Conservation (phyloP, 805 yeast species). For the Lipomyces orientalis region DNA sequence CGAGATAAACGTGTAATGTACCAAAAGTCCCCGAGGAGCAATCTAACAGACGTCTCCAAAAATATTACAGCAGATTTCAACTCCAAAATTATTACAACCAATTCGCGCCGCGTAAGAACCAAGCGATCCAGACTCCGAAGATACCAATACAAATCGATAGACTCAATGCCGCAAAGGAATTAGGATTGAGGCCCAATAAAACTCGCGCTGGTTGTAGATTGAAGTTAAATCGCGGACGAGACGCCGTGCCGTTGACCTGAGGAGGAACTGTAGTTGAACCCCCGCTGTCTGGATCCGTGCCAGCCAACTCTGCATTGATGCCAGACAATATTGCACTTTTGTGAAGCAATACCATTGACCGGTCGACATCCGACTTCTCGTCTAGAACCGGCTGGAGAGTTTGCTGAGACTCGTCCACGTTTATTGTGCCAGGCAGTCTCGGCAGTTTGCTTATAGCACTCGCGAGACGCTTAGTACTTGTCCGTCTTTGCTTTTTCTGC, state of each 20-base stretch:
- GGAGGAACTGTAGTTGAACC: neutral
- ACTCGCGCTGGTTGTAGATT: neutral
- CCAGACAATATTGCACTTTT: slow-evolving; percentile 14
- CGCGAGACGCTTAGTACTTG: slow-evolving; percentile 6
- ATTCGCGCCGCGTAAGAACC: slow-evolving; percentile 27
- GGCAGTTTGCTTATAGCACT: neutral
- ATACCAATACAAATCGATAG: slow-evolving; percentile 32
- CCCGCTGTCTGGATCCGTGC: neutral
- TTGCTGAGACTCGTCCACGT: neutral
- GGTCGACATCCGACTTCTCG: slow-evolving; percentile 11
- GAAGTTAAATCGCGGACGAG: slow-evolving; percentile 14
- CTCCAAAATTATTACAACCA: neutral
- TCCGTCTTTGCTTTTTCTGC: slow-evolving; percentile 7
- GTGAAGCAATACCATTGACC: slow-evolving; percentile 17
- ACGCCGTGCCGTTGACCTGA: slow-evolving; percentile 15
- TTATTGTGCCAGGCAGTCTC: neutral
- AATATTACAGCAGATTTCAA: neutral
- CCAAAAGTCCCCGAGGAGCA: neutral
- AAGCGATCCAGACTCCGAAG: slow-evolving; percentile 32
- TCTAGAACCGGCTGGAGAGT: neutral
- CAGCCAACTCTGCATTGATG: neutral
- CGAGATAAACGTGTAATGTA: neutral
- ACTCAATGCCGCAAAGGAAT: slow-evolving; percentile 23
- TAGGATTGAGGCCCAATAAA: neutral
- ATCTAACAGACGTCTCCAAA: neutral